Evolutionary conservation across 2,329 filamentous ascomycete genomes (phyloP).

Genomic region (Aspergillus quadrilineatus): DNA sequence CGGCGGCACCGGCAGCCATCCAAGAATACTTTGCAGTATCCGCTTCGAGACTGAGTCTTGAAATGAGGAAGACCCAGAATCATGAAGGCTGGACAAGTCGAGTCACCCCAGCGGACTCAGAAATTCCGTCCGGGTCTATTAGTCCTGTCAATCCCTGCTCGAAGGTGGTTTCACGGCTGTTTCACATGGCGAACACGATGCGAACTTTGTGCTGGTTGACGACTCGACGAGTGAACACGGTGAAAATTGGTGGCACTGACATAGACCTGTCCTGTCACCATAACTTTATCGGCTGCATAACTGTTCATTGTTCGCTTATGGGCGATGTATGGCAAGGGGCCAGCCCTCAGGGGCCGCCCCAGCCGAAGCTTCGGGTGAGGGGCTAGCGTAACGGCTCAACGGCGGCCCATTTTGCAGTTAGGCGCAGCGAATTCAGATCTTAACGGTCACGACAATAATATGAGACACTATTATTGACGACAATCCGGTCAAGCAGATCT

Average conservation of each 20-base stretch:
- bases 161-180: constrained; percentile 17
- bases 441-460: not conserved
- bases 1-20: not conserved
- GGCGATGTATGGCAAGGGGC: constrained; percentile 1
- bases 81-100: not conserved
- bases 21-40: not conserved
- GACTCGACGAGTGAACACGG: not conserved
- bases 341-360: not conserved
- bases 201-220: not conserved
- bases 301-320: not conserved
- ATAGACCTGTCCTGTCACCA: not conserved
- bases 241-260: not conserved
- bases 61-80: not conserved
- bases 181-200: constrained; percentile 6
- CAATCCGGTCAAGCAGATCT: not conserved
- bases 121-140: not conserved
- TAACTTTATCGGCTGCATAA: not conserved
- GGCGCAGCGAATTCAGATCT: not conserved
- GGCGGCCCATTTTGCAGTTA: not conserved
- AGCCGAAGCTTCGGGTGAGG: not conserved
- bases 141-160: not conserved
- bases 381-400: constrained; percentile 4
- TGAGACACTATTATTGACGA: not conserved
- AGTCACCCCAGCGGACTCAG: not conserved
- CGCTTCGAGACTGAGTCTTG: not conserved